Conservation (phyloP, 257 asterid genomes). For the Nicotiana benthamiana region DNA sequence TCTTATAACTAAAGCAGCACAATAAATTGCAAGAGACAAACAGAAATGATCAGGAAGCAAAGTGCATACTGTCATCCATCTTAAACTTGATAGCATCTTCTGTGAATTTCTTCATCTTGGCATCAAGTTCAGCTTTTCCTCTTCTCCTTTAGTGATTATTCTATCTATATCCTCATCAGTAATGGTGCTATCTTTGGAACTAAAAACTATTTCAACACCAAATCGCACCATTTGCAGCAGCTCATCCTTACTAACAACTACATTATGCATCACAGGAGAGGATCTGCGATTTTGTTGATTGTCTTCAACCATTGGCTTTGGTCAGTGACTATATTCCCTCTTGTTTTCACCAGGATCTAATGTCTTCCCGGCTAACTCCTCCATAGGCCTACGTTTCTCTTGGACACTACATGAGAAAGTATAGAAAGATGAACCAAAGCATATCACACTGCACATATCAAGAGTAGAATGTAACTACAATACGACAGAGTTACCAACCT, state of each 20-base stretch:
- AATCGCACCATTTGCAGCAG: constrained; percentile 97
- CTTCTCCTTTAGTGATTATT: constrained; percentile 11
- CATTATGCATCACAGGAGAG: constrained; percentile 19
- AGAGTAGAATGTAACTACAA: constrained; percentile 7
- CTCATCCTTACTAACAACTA: constrained; percentile 98
- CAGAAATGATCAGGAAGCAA: neutral
- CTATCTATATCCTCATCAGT: constrained; percentile 13
- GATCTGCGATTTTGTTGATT: constrained; percentile 28
- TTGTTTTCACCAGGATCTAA: constrained; percentile 23
- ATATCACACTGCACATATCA: neutral
- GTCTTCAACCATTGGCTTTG: constrained; percentile 24
- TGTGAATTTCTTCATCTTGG: constrained; percentile 96
- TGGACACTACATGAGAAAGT: constrained; percentile 53
- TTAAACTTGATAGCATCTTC: constrained; percentile 11
- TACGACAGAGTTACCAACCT: constrained; percentile 54
- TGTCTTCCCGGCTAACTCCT: constrained; percentile 42
- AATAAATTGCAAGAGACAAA: neutral
- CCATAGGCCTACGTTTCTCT: constrained; percentile 47
- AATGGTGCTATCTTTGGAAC: constrained; percentile 92
- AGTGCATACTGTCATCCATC: constrained; percentile 41
- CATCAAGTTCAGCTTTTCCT: constrained; percentile 87
- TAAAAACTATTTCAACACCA: constrained; percentile 99
- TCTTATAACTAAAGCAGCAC: constrained; percentile 10
- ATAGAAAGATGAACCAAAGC: constrained; percentile 9
- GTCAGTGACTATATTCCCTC: constrained; percentile 22